Conservation (phyloP, 352 stramenopile genomes). For the Phytophthora tubulina region DNA sequence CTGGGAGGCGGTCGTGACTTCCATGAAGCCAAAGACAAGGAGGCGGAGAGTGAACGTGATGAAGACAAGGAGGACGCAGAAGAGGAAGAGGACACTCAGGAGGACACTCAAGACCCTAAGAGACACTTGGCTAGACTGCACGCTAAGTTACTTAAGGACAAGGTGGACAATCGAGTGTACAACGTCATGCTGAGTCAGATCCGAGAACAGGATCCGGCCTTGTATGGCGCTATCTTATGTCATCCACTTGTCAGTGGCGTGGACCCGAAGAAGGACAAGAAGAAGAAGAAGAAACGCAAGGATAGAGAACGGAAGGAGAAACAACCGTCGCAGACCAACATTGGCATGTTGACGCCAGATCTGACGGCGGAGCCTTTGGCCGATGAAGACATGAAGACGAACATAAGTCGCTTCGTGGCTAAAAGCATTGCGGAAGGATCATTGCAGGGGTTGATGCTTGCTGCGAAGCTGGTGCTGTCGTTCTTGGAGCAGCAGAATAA, state of each 20-base stretch:
- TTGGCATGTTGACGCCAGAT: constrained; percentile 78
- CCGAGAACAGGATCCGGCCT: constrained; percentile 78
- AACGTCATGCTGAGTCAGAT: constrained; percentile 80
- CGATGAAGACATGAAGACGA: constrained; percentile 63
- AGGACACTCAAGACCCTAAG: constrained; percentile 55
- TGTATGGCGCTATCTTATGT: constrained; percentile 88
- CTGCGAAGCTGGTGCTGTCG: constrained; percentile 73
- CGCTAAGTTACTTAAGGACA: constrained; percentile 65
- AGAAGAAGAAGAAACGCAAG: constrained; percentile 89
- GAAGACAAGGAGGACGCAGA: constrained; percentile 65
- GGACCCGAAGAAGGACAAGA: constrained; percentile 83
- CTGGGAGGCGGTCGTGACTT: constrained; percentile 75
- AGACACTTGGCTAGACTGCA: constrained; percentile 59
- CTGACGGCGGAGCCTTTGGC: constrained; percentile 65
- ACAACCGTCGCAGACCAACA: constrained; percentile 40
- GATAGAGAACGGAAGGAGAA: constrained; percentile 86
- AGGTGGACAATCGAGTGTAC: constrained; percentile 82
- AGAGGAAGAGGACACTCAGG: constrained; percentile 71
- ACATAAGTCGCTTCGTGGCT: constrained; percentile 81
- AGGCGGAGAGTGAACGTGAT: constrained; percentile 69
- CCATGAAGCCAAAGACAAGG: constrained; percentile 75
- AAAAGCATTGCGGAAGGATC: constrained; percentile 81
- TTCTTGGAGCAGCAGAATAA: constrained; percentile 47
- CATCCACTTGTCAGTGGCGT: constrained; percentile 85
- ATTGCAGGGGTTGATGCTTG: constrained; percentile 78